Conservation (phyloP, 192 early-diverging fungal species). For the Funneliformis geosporum region DNA sequence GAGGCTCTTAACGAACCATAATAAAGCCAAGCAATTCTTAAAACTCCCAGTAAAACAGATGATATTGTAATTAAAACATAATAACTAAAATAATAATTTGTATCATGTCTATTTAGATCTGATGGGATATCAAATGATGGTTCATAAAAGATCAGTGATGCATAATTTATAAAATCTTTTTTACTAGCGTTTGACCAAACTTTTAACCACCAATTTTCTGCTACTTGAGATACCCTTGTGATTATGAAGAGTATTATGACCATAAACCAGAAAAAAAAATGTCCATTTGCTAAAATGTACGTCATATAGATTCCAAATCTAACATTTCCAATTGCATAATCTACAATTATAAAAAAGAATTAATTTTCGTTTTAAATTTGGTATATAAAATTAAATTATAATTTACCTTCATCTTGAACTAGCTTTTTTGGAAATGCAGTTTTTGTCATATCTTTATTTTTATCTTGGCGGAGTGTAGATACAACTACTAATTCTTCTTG, state of each 20-base stretch:
- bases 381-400: background rate
- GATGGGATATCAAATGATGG: background rate
- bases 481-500: conserved; percentile 45
- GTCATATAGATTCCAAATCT: conserved; percentile 69
- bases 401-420: conserved; percentile 38
- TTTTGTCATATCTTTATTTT: conserved; percentile 76
- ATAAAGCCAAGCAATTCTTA: conserved; percentile 44
- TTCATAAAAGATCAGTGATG: no score
- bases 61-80: conserved; percentile 63
- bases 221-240: conserved; percentile 41
- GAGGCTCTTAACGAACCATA: conserved; percentile 58
- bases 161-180: background rate
- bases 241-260: conserved; percentile 47
- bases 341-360: conserved; percentile 30
- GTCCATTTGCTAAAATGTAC: conserved; percentile 73
- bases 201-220: conserved; percentile 40
- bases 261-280: conserved; percentile 61
- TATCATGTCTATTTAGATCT: background rate
- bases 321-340: conserved; percentile 80
- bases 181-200: background rate
- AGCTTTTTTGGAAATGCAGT: conserved; percentile 19
- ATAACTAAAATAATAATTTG: conserved; percentile 58
- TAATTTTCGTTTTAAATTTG: background rate
- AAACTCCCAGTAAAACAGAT: conserved; percentile 40
- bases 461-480: no score